Evolutionary conservation across 305 asterid genomes (phyloP).

Genomic region (Salvia sclarea): DNA sequence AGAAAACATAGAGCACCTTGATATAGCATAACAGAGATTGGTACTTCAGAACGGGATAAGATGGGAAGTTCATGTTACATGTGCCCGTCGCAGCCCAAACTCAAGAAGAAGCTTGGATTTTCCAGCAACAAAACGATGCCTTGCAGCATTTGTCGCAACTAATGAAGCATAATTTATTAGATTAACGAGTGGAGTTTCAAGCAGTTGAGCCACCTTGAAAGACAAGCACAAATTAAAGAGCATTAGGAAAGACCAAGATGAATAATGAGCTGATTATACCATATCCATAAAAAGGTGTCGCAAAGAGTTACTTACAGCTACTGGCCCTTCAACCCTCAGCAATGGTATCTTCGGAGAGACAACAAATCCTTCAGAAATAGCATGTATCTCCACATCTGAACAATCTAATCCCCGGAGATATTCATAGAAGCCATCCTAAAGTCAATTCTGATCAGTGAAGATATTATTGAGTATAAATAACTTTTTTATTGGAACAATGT

Average conservation of each 20-base stretch:
- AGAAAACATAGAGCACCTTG: slow-evolving; percentile 29
- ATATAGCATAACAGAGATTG: slow-evolving; percentile 13
- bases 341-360: slow-evolving; percentile 95
- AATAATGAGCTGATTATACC: too few species aligned
- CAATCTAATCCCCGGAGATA: slow-evolving; percentile 84
- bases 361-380: slow-evolving; percentile 89
- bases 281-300: too few species aligned
- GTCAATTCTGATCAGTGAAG: too few species aligned
- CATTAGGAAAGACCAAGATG: too few species aligned
- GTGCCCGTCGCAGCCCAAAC: slow-evolving; percentile 94
- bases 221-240: slow-evolving; percentile 34
- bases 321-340: slow-evolving; percentile 97
- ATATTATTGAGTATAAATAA: too few species aligned
- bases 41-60: slow-evolving; percentile 21
- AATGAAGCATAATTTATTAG: slow-evolving; percentile 89
- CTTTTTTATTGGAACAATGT: too few species aligned
- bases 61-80: slow-evolving; percentile 45
- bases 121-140: slow-evolving; percentile 98
- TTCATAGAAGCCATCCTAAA: slow-evolving; percentile 77
- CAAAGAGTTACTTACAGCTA: slow-evolving; percentile 89
- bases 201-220: slow-evolving; percentile 90
- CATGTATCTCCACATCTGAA: slow-evolving; percentile 87
- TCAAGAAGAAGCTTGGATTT: slow-evolving; percentile 90
- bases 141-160: slow-evolving; percentile 98
- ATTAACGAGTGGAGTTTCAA: slow-evolving; percentile 89